A percentile compares a stretch with the other conserved stretches of the same genome.
Conservation (phyloP, 1,284 basidiomycete species). For the Marasmius fiardii region DNA sequence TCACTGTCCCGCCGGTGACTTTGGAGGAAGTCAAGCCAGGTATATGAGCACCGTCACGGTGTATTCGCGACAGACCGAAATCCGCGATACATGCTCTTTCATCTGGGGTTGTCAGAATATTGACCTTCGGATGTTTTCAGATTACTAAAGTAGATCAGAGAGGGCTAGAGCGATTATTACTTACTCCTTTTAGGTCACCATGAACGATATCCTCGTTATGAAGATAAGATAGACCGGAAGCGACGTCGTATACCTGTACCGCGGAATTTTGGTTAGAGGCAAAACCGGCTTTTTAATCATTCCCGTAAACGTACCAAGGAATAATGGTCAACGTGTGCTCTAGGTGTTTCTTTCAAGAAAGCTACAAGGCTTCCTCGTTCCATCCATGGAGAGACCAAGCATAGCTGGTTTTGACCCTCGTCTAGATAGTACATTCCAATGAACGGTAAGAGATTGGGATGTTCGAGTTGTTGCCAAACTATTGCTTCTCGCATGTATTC, state of each 20-base stretch:
- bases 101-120: constrained; percentile 22
- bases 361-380: constrained; percentile 28
- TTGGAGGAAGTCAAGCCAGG: not conserved
- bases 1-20: constrained; percentile 17
- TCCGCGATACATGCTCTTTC: constrained; percentile 29
- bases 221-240: constrained; percentile 29
- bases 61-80: constrained; percentile 28
- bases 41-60: constrained; percentile 11
- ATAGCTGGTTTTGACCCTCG: not conserved
- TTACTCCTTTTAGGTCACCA: constrained; percentile 35
- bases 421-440: not conserved
- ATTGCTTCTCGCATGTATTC: constrained; percentile 1
- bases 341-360: constrained; percentile 19
- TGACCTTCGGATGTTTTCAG: not conserved
- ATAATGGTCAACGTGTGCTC: constrained; percentile 17
- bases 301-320: constrained; percentile 20
- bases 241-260: constrained; percentile 24
- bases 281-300: no score
- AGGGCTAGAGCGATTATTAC: constrained; percentile 9
- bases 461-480: not conserved
- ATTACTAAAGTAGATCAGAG: not conserved
- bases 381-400: constrained; percentile 27
- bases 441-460: not conserved
- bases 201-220: constrained; percentile 31
- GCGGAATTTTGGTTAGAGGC: not conserved